phyloP scores from a whole-genome alignment of 805 yeast species.

The Pichia paraexigua region DNA sequence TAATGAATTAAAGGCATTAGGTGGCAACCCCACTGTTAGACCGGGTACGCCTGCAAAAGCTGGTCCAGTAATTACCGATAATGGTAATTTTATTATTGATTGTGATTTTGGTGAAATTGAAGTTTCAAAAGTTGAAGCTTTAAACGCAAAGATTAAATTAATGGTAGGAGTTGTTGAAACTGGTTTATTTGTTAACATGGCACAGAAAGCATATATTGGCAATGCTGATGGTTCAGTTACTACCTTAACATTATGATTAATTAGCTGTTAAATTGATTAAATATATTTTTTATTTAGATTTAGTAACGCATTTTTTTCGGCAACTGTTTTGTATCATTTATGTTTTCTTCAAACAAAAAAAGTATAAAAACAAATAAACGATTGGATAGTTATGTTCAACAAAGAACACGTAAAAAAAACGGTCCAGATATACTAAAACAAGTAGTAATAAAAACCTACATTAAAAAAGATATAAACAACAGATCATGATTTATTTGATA shows the following conservation, averaged over 20 bases:
- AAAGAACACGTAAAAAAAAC: no score
- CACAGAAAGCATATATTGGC: constrained; percentile 82
- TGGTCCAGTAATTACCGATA: constrained; percentile 94
- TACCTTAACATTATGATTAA: constrained; percentile 30
- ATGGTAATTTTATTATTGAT: constrained; percentile 87
- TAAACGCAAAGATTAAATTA: constrained; percentile 61
- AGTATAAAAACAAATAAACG: no score
- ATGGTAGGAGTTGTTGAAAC: constrained; percentile 95
- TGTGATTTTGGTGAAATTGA: constrained; percentile 83
- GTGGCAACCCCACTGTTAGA: constrained; percentile 64
- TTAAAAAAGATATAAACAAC: no score
- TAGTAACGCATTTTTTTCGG: not conserved
- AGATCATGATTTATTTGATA: no score
- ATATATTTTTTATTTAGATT: not conserved
- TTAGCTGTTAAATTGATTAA: not conserved
- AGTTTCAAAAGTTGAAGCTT: constrained; percentile 31
- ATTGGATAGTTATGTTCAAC: no score
- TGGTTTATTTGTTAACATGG: constrained; percentile 74
- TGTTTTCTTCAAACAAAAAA: no score
- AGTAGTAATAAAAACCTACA: no score
- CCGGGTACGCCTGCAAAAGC: constrained; percentile 91
- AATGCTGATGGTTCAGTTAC: constrained; percentile 57
- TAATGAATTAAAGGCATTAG: constrained; percentile 51
- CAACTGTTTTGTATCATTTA: no score
- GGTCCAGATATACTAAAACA: no score